These are phyloP conservation scores for Taiozyma onychis DNA, from an alignment of 1,139 yeast species.

Conservation along the genomic window DNA sequence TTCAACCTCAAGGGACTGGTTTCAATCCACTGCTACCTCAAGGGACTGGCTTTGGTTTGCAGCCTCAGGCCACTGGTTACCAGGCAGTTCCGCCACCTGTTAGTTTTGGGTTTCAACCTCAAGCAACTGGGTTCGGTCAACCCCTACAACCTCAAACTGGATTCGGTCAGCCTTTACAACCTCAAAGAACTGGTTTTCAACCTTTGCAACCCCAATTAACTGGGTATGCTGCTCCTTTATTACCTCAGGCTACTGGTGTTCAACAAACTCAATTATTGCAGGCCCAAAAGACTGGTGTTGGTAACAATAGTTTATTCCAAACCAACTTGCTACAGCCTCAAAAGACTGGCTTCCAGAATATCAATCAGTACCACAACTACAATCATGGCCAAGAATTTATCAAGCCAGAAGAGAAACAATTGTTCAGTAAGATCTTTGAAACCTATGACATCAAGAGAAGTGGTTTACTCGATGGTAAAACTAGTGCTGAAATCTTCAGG, in stretches of 20 bases:
- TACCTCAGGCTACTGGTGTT: slow-evolving; percentile 30
- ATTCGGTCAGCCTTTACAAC: slow-evolving; percentile 22
- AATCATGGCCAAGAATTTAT: slow-evolving; percentile 52
- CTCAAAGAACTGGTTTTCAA: slow-evolving; percentile 24
- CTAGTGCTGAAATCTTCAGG: slow-evolving; percentile 81
- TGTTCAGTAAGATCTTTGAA: slow-evolving; percentile 78
- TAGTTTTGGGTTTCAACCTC: slow-evolving; percentile 10
- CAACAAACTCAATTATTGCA: slow-evolving; percentile 23
- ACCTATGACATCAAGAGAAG: slow-evolving; percentile 73
- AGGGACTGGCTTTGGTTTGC: slow-evolving; percentile 25
- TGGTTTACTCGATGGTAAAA: slow-evolving; percentile 77
- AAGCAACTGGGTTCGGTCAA: slow-evolving; percentile 24
- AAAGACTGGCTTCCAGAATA: slow-evolving; percentile 40
- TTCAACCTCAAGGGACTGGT: slow-evolving; percentile 35
- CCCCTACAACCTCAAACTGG: slow-evolving; percentile 27
- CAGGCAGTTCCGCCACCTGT: slow-evolving; percentile 20
- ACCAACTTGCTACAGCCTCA: slow-evolving; percentile 58
- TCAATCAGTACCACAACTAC: slow-evolving; percentile 28
- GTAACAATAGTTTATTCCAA: slow-evolving; percentile 44
- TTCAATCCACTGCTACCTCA: slow-evolving; percentile 25
- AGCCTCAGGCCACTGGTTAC: slow-evolving; percentile 13
- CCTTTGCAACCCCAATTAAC: slow-evolving; percentile 35
- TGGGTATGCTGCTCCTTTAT: slow-evolving; percentile 26
- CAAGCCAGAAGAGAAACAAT: slow-evolving; percentile 67
- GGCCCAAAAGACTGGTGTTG: slow-evolving; percentile 34